phyloP scores from a whole-genome alignment of 495 filamentous ascomycete genomes.

The Parmelia sp. region DNA sequence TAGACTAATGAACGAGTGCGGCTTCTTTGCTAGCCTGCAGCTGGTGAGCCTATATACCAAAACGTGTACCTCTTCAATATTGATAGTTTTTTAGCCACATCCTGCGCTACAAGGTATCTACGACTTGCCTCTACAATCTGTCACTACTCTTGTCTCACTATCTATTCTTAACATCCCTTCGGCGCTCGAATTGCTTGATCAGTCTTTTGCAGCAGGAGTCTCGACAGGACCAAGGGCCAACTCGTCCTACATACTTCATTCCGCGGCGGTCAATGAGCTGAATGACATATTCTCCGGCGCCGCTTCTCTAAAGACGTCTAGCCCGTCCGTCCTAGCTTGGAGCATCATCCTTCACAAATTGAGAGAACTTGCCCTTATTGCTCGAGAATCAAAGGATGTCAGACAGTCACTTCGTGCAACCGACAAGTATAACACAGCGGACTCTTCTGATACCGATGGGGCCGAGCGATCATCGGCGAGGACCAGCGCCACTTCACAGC shows the following conservation, averaged over 20 bases:
- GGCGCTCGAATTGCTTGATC: conserved; percentile 31
- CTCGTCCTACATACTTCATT: conserved; percentile 56
- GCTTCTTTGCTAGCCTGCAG: conserved; percentile 56
- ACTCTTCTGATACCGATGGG: conserved; percentile 28
- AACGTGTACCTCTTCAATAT: conserved; percentile 2
- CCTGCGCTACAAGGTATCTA: conserved; percentile 43
- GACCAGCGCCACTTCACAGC: conserved; percentile 5
- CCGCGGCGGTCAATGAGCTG: conserved; percentile 55
- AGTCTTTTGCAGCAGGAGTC: conserved; percentile 26
- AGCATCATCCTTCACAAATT: conserved; percentile 64
- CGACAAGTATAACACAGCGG: conserved; percentile 32
- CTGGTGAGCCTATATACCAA: conserved; percentile 40
- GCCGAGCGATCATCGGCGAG: conserved; percentile 22
- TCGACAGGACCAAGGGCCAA: conserved; percentile 32
- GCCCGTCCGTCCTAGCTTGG: conserved; percentile 71
- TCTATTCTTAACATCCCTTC: conserved; percentile 62
- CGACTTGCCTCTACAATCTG: conserved; percentile 53
- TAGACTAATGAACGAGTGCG: conserved; percentile 53
- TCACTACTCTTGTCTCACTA: conserved; percentile 67
- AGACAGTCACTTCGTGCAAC: conserved; percentile 57
- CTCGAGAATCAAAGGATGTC: conserved; percentile 54
- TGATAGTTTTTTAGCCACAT: conserved; percentile 39
- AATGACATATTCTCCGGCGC: conserved; percentile 53
- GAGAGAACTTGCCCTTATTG: conserved; percentile 50
- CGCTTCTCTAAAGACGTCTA: conserved; percentile 48